These are phyloP conservation scores for Podosphaera fusca DNA, from an alignment of 2,329 filamentous ascomycete genomes.

Conservation along the genomic window DNA sequence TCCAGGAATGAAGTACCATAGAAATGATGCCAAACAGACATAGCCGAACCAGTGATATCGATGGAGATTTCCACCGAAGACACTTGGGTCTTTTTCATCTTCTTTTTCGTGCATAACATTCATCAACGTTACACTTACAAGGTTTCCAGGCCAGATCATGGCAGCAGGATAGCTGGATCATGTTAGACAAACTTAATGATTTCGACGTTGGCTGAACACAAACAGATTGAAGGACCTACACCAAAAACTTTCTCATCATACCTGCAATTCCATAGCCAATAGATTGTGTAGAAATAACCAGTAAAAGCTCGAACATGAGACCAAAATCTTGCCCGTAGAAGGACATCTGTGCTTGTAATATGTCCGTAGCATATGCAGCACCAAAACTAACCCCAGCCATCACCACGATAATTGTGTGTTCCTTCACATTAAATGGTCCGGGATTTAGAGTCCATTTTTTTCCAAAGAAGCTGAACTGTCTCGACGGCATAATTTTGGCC, in stretches of 20 bases:
- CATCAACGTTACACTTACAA: background rate
- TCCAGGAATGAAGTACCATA: conserved; percentile 2
- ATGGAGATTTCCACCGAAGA: background rate
- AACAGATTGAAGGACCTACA: conserved; percentile 8
- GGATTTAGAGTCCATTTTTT: conserved; percentile 35
- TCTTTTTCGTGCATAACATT: background rate
- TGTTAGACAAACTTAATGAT: too few relatives aligned
- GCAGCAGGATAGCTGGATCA: background rate
- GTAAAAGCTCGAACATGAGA: conserved; percentile 28
- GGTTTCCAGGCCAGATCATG: conserved; percentile 2
- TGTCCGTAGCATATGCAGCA: conserved; percentile 1
- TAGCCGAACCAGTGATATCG: conserved; percentile 1
- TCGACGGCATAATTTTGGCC: conserved; percentile 19
- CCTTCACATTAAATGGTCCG: conserved; percentile 46
- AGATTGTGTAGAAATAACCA: conserved; percentile 36
- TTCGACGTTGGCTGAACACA: too few relatives aligned
- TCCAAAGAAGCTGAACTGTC: conserved; percentile 23
- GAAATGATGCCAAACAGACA: background rate
- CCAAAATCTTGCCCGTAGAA: conserved; percentile 42
- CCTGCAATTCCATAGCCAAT: conserved; percentile 42
- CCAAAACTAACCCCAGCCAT: conserved; percentile 22
- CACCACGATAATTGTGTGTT: conserved; percentile 42
- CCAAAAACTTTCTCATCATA: conserved; percentile 32
- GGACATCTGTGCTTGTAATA: background rate
- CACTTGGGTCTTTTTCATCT: background rate